These are phyloP conservation scores for Arachis monticola DNA, from an alignment of 331 rosid genomes.

Conservation along the genomic window DNA sequence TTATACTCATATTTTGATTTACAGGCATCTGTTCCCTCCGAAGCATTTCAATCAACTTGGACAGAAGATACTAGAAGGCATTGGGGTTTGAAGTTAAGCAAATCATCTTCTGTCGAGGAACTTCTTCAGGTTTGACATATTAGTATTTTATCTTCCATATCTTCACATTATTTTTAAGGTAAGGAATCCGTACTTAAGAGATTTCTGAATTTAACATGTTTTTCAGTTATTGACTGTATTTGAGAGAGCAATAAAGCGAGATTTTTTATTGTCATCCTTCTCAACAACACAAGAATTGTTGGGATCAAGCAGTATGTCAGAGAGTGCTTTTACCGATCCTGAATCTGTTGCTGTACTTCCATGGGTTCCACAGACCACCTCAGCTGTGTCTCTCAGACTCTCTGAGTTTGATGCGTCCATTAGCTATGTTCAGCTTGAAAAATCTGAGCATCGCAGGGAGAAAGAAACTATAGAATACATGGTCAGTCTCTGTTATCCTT, in stretches of 20 bases:
- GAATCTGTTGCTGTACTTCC: constrained; percentile 68
- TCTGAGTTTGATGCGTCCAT: constrained; percentile 73
- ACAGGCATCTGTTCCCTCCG: constrained; percentile 70
- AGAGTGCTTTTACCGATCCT: constrained; percentile 45
- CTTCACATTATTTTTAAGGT: constrained; percentile 15
- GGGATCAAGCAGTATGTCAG: constrained; percentile 50
- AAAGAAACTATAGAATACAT: constrained; percentile 51
- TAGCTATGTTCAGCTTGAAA: constrained; percentile 51
- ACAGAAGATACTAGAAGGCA: constrained; percentile 56
- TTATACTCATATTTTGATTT: constrained; percentile 34
- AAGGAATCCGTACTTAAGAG: background rate
- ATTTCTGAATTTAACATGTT: constrained; percentile 34
- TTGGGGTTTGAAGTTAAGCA: constrained; percentile 75
- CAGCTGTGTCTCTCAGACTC: constrained; percentile 80
- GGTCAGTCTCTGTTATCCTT: constrained; percentile 50
- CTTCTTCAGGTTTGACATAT: constrained; percentile 64
- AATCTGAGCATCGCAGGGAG: constrained; percentile 53
- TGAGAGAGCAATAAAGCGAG: constrained; percentile 67
- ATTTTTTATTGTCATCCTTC: constrained; percentile 66
- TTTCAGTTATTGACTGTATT: constrained; percentile 68
- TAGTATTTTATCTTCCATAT: constrained; percentile 22
- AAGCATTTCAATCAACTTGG: constrained; percentile 78
- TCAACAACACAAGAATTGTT: constrained; percentile 63
- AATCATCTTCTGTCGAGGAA: constrained; percentile 65
- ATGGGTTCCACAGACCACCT: constrained; percentile 81